Conservation (phyloP, 352 stramenopile species). For the Globisporangium emineosum region DNA sequence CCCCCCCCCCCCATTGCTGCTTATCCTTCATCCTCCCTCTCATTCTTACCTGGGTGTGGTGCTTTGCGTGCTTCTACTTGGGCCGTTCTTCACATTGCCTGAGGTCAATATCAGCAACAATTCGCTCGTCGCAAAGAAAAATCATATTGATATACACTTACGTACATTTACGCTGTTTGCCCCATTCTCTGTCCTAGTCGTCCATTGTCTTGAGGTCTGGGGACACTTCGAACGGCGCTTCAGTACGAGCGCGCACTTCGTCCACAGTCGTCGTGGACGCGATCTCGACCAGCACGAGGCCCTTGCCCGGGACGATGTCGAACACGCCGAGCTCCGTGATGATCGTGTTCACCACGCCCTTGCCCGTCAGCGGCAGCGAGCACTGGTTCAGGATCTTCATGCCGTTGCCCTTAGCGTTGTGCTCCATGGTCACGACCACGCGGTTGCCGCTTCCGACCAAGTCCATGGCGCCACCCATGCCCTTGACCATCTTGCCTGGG, state of each 20-base stretch:
- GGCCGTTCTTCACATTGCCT: too few relatives aligned
- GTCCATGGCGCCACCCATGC: slow-evolving; percentile 98
- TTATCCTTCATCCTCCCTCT: not conserved
- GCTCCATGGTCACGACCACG: slow-evolving; percentile 97
- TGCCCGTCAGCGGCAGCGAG: slow-evolving; percentile 93
- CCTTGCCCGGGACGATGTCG: slow-evolving; percentile 52
- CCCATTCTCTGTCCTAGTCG: slow-evolving; percentile 2
- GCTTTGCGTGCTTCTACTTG: not conserved
- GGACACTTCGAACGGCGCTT: slow-evolving; percentile 73
- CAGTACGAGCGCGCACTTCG: slow-evolving; percentile 74
- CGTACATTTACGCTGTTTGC: not conserved
- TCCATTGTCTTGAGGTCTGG: slow-evolving; percentile 64
- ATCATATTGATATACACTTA: not conserved
- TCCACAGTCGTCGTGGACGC: slow-evolving; percentile 79
- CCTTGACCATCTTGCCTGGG: slow-evolving; percentile 96
- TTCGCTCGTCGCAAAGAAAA: too few relatives aligned
- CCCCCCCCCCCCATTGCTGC: not conserved
- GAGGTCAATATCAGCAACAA: not conserved
- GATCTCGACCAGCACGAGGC: slow-evolving; percentile 90
- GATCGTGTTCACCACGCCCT: slow-evolving; percentile 92
- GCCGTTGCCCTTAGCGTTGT: slow-evolving; percentile 92
- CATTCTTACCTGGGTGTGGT: not conserved
- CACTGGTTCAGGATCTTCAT: slow-evolving; percentile 95
- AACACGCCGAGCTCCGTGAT: slow-evolving; percentile 92
- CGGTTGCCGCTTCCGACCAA: slow-evolving; percentile 91